These are phyloP conservation scores for Phytophthora tentaculata DNA, from an alignment of 352 stramenopile species.

Conservation along the genomic window DNA sequence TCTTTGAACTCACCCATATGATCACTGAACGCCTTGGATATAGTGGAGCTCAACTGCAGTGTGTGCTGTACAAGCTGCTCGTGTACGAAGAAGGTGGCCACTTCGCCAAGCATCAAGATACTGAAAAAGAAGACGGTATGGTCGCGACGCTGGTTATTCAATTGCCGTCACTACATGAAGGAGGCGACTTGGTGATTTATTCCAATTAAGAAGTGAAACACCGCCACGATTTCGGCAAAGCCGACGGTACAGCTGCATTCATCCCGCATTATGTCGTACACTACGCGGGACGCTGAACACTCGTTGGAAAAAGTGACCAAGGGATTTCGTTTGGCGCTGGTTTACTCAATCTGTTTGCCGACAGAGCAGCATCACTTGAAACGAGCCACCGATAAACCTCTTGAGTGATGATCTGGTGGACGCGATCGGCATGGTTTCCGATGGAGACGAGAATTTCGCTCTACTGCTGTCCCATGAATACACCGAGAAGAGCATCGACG, in stretches of 20 bases:
- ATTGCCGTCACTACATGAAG: slow-evolving; percentile 30
- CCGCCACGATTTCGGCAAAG: slow-evolving; percentile 32
- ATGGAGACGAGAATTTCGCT: background rate
- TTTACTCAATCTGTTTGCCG: slow-evolving; percentile 36
- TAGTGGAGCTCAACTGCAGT: slow-evolving; percentile 14
- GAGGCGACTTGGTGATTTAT: slow-evolving; percentile 33
- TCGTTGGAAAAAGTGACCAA: slow-evolving; percentile 26
- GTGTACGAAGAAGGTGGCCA: slow-evolving; percentile 50
- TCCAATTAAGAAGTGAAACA: slow-evolving; percentile 1
- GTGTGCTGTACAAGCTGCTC: slow-evolving; percentile 51
- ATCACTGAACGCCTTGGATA: slow-evolving; percentile 18
- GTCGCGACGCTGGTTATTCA: slow-evolving; percentile 54
- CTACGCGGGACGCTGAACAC: slow-evolving; percentile 39
- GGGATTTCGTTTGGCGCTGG: slow-evolving; percentile 29
- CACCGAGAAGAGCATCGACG: background rate
- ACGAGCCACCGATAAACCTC: background rate
- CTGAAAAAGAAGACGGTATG: slow-evolving; percentile 60
- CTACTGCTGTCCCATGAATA: background rate
- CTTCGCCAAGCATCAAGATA: slow-evolving; percentile 55
- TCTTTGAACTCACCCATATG: slow-evolving; percentile 8
- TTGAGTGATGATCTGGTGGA: background rate
- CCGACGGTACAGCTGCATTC: slow-evolving; percentile 11
- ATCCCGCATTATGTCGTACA: slow-evolving; percentile 32
- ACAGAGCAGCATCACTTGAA: slow-evolving; percentile 3
- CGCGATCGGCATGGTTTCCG: background rate